Evolutionary conservation across 2,329 filamentous ascomycete genomes (phyloP).

Genomic region (Triangularia verruculosa): DNA sequence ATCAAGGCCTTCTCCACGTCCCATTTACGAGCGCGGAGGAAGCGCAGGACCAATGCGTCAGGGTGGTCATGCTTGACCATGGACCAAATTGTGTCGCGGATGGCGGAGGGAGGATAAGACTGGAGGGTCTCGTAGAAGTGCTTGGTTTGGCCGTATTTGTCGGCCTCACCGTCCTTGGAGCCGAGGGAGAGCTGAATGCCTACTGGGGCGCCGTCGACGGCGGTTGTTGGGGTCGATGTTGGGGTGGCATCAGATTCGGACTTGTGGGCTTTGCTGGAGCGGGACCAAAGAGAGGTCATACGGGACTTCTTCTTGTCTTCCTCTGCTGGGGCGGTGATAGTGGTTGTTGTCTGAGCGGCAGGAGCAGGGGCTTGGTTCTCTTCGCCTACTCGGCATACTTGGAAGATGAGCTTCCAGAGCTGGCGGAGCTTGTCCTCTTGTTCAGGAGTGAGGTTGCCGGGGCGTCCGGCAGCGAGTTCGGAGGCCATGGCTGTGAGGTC

Average conservation of each 20-base stretch:
- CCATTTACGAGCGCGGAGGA: slow-evolving; percentile 90
- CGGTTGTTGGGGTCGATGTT: slow-evolving; percentile 25
- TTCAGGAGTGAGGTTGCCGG: slow-evolving; percentile 84
- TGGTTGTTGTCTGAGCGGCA: slow-evolving; percentile 31
- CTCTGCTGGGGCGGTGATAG: slow-evolving; percentile 32
- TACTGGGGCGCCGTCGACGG: slow-evolving; percentile 7
- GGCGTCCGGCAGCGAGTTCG: slow-evolving; percentile 62
- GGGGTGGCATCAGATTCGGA: slow-evolving; percentile 44
- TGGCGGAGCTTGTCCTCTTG: slow-evolving; percentile 86
- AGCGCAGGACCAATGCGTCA: slow-evolving; percentile 77
- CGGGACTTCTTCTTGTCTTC: slow-evolving; percentile 74
- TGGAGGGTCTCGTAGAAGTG: slow-evolving; percentile 80
- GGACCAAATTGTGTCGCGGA: slow-evolving; percentile 80
- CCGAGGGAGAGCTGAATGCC: slow-evolving; percentile 30
- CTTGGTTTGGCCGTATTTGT: slow-evolving; percentile 91
- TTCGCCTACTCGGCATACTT: slow-evolving; percentile 65
- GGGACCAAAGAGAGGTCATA: slow-evolving; percentile 62
- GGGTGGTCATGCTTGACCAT: slow-evolving; percentile 97
- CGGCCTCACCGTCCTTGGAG: slow-evolving; percentile 58
- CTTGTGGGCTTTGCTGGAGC: slow-evolving; percentile 54
- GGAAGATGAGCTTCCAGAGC: slow-evolving; percentile 75
- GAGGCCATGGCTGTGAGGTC: slow-evolving; percentile 25
- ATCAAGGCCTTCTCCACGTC: slow-evolving; percentile 88
- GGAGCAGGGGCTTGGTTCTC: slow-evolving; percentile 26
- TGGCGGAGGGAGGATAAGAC: slow-evolving; percentile 70